Base-by-base conservation (phyloP, 371 early-diverging fungal species). In the Rhizopus stolonifer region DNA sequence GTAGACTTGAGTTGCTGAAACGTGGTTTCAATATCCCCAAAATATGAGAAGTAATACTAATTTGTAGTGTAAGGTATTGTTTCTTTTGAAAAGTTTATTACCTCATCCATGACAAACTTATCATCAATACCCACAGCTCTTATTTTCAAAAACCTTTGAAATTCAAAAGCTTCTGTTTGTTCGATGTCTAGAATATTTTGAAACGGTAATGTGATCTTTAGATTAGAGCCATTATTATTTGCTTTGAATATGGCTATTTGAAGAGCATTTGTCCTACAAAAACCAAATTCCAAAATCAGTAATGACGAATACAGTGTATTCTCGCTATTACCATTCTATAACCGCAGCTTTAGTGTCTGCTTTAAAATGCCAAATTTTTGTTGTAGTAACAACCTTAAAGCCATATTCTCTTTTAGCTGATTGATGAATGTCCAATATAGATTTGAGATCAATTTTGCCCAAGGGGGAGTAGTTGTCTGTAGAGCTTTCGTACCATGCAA, bases 1-100 rank as follows among this genome's bases (percentile, higher is more conserved):
- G 63, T 60, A 0, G 17, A 32, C 47, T 67, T 62, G 21, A 81
- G 42, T 7, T 56, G 49, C 0, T 57, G 57, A 42, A 72, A 70
- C 0, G 83, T 74, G 19, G 47, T 51, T 15, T 74, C 61, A 24
- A 80, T 75, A 51, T 86, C 74, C 6, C 69, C 51, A 31, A 87
- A 88, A 68, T 84, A 89, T 4, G 87, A 79, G 61, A 89, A 89
- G 42, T 81, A 85, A 45, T 86, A 88, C 86, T 86, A 64, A 15
- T 19, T 3, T n/a, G 14, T 19, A 22, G 4, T 23, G 3, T 43
- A 2, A 18, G 5, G 17, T 33, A 47, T 47, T 18, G 11, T 40
- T 45, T 17, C 38, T 17, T 17, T 19, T 29, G 45, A 54, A 13
- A 2, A 9, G 11, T 6, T 18, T 32, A 2, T 23, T 71, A 84